Percentiles rank a stretch among this genome's conserved stretches.
Conservation (phyloP, 257 asterid genomes). For the Penstemon barbatus region DNA sequence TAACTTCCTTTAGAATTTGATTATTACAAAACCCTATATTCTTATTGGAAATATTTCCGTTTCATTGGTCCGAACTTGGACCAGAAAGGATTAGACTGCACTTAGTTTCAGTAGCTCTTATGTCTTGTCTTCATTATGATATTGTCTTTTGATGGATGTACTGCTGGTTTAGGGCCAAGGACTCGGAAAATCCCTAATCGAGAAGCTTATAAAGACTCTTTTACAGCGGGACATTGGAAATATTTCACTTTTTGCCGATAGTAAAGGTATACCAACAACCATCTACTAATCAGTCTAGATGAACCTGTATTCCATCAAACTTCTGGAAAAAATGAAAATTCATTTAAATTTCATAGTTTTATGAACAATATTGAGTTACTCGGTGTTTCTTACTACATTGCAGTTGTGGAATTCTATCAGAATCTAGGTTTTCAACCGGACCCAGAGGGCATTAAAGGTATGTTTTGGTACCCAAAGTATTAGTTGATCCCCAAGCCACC, state of each 20-base stretch:
- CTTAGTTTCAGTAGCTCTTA: not conserved
- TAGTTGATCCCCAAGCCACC: slow-evolving; percentile 30
- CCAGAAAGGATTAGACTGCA: not conserved
- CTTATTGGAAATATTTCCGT: not conserved
- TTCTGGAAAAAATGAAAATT: not conserved
- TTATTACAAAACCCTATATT: not conserved
- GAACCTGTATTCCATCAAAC: not conserved
- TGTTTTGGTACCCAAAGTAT: slow-evolving; percentile 96
- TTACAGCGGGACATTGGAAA: slow-evolving; percentile 90
- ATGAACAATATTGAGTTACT: not conserved
- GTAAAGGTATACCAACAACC: slow-evolving; percentile 59
- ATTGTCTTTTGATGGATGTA: slow-evolving; percentile 19
- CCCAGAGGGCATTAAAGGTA: slow-evolving; percentile 97
- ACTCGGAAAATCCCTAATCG: slow-evolving; percentile 85
- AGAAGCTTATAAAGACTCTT: slow-evolving; percentile 80
- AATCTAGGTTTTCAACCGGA: slow-evolving; percentile 88
- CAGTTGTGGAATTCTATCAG: slow-evolving; percentile 89
- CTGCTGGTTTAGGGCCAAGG: slow-evolving; percentile 79
- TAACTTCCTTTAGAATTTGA: not conserved
- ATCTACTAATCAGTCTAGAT: not conserved
- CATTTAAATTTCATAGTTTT: not conserved
- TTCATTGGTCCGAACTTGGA: not conserved
- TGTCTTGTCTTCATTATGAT: not conserved
- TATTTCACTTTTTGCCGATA: slow-evolving; percentile 89
- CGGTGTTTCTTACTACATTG: slow-evolving; percentile 29